These are phyloP conservation scores for Macrolepiota albuminosa DNA, from an alignment of 768 basidiomycete species.

Conservation along the genomic window DNA sequence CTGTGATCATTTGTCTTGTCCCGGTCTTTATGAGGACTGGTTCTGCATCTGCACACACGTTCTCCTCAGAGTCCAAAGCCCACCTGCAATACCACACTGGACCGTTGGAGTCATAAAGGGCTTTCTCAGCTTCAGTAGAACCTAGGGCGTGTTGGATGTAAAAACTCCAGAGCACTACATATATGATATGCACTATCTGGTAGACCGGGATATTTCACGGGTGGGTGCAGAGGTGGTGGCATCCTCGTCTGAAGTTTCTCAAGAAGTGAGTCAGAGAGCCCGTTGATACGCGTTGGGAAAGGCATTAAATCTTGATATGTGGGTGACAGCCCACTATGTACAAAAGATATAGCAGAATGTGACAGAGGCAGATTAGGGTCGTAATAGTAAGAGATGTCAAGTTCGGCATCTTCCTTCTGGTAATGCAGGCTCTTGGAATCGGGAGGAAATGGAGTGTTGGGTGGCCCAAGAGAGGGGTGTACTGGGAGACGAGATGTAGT, in stretches of 20 bases:
- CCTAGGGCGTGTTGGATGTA: constrained; percentile 27
- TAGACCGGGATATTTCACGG: constrained; percentile 66
- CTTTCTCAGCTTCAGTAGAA: constrained; percentile 60
- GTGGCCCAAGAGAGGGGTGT: constrained; percentile 62
- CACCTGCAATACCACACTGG: constrained; percentile 96
- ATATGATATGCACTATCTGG: constrained; percentile 39
- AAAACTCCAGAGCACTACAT: constrained; percentile 6
- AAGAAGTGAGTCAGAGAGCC: constrained; percentile 64
- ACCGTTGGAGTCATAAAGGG: constrained; percentile 72
- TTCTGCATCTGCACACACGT: constrained; percentile 68
- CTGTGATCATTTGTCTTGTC: constrained; percentile 89
- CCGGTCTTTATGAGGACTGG: constrained; percentile 69
- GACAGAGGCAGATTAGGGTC: constrained; percentile 48
- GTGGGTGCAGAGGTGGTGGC: constrained; percentile 80
- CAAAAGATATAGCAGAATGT: constrained; percentile 83
- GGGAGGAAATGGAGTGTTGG: constrained; percentile 58
- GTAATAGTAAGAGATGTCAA: constrained; percentile 15
- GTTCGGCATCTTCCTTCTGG: not conserved
- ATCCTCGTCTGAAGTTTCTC: constrained; percentile 58
- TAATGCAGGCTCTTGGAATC: constrained; percentile 14
- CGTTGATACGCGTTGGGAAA: constrained; percentile 82
- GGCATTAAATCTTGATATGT: constrained; percentile 71
- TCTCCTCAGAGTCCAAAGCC: constrained; percentile 69
- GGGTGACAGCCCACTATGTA: constrained; percentile 88
- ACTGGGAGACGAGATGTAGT: constrained; percentile 78